phyloP scores from a whole-genome alignment of 2,329 filamentous ascomycete genomes.

The Colletotrichum sp. region DNA sequence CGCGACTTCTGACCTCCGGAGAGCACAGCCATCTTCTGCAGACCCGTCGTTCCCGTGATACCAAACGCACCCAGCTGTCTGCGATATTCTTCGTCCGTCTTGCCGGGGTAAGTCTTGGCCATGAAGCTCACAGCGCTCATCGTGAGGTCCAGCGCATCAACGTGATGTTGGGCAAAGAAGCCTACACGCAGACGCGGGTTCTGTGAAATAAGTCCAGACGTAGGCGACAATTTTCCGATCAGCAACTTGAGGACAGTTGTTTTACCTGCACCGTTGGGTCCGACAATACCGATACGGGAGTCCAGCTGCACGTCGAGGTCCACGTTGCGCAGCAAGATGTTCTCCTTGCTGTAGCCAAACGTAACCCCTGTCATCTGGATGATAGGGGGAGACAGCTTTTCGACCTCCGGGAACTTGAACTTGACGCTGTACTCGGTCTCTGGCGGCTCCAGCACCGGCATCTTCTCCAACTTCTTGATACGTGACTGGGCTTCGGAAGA shows the following conservation, averaged over 20 bases:
- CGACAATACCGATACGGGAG: constrained; percentile 98
- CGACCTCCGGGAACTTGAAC: constrained; percentile 96
- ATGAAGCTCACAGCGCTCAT: constrained; percentile 94
- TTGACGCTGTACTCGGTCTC: constrained; percentile 95
- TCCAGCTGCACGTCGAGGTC: constrained; percentile 97
- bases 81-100: constrained; percentile 95
- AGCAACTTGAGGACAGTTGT: constrained; percentile 98
- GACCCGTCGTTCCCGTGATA: constrained; percentile 91
- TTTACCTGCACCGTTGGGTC: constrained; percentile 98
- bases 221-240: constrained; percentile 81
- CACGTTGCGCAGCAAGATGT: constrained; percentile 80
- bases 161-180: constrained; percentile 98
- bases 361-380: constrained; percentile 94
- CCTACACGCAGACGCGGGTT: constrained; percentile 89
- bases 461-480: constrained; percentile 98
- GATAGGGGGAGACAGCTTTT: constrained; percentile 96
- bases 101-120: constrained; percentile 88
- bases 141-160: constrained; percentile 91
- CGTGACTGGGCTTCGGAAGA: constrained; percentile 97
- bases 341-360: constrained; percentile 86
- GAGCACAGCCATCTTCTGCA: constrained; percentile 93
- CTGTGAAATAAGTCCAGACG: constrained; percentile 82
- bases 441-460: constrained; percentile 89
- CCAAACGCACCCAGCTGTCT: constrained; percentile 90
- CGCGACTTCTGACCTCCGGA: constrained; percentile 98